Conservation (phyloP, 768 basidiomycete species). For the Boletellus sp. region DNA sequence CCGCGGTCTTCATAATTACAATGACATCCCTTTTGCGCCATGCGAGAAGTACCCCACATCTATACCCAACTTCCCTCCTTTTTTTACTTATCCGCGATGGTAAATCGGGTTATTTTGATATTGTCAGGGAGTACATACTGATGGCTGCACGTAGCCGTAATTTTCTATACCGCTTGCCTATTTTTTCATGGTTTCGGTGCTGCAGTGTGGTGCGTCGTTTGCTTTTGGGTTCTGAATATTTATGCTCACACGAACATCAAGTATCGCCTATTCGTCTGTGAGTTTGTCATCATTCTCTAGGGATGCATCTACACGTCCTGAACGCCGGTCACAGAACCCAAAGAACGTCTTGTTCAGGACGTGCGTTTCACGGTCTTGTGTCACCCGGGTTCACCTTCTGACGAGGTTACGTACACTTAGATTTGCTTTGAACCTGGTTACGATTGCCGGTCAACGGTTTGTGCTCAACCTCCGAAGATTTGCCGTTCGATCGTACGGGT, state of each 20-base stretch:
- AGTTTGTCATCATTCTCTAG: background rate
- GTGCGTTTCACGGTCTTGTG: background rate
- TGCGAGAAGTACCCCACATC: background rate
- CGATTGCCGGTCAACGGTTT: background rate
- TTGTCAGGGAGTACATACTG: background rate
- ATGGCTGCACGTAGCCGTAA: background rate
- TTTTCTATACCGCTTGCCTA: conserved; percentile 5
- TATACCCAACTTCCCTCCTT: conserved; percentile 8
- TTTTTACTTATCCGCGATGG: conserved; percentile 12
- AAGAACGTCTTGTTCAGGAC: background rate
- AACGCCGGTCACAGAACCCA: background rate
- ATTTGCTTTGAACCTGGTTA: background rate
- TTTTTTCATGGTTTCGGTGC: background rate
- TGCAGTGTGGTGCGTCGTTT: conserved; percentile 2
- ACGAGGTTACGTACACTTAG: background rate
- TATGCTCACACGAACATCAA: background rate
- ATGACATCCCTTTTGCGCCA: conserved; percentile 6
- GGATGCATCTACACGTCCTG: background rate
- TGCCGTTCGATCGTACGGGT: background rate
- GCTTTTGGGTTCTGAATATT: background rate
- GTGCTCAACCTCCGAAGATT: background rate
- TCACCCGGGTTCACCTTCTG: background rate
- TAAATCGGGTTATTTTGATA: background rate
- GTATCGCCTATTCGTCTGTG: background rate
- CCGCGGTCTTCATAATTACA: background rate